Evolutionary conservation across 1,284 basidiomycete species (phyloP), one percentile per base, ranked within the genome.

Genomic region (Farysia itapuensis): DNA sequence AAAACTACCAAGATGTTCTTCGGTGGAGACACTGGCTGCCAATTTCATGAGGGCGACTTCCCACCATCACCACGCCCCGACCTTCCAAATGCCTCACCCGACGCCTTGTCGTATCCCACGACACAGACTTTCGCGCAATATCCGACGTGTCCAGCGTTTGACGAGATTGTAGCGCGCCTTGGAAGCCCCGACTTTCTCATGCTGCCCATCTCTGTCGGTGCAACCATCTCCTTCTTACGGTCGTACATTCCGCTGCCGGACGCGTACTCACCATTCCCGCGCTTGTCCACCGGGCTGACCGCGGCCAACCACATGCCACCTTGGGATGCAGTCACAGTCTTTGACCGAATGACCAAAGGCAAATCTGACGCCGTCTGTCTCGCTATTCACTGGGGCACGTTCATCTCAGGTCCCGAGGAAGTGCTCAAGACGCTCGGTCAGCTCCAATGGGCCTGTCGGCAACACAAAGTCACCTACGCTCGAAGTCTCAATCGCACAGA

Each of bases 1-100:
- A 18, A 20, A 5, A 30, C 34, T 1, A 46, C 19, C 15, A 45
- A 51, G 13, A 43, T 61, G 20, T 75, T 64, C 47, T 75, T 75
- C 20, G 72, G 70, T 15, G 73, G 73, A 13, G 73, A 75, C 30
- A 71, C 73, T 0, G 73, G 73, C 15, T 74, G 54, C 41, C 69
- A 67, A 6, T 65, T 75, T 34, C 71, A 67, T 32, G 47, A 57
- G 15, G 41, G 40, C 1, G 39, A 39, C 13, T 61, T 51, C 20
- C 58, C 58, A 18, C 63, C 48, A 12, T 19, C 44, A 6, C 63
- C 51, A 14, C 50, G 41, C 19, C 8, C 31, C 9, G n/a, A 28
- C n/a, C 9, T n/a, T 28, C 26, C 11, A 9, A n/a, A 28, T 28
- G 26, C 26, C n/a, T n/a, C n/a, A n/a, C 9, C 39, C 7, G 2